Percentiles rank a stretch among this genome's conserved stretches.
Evolutionary conservation across 1,139 yeast species (phyloP).

Genomic region (Saccharomyces hybrid): DNA sequence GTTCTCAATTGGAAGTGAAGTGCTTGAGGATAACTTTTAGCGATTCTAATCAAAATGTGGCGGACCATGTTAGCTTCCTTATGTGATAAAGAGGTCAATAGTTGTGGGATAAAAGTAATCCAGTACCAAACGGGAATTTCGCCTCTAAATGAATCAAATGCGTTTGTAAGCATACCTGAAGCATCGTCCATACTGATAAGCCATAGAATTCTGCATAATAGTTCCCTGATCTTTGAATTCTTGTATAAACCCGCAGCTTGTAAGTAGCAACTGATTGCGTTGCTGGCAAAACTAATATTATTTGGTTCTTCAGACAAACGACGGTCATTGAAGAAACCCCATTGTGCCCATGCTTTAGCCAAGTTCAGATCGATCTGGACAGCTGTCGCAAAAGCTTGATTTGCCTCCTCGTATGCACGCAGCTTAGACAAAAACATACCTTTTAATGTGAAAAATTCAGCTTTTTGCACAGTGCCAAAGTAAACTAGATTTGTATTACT

Average conservation of each 20-base stretch:
- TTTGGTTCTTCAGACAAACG: constrained; percentile 78
- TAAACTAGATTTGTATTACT: constrained; percentile 92
- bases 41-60: constrained; percentile 81
- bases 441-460: constrained; percentile 92
- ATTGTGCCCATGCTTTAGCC: constrained; percentile 99
- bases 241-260: constrained; percentile 97
- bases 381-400: constrained; percentile 95
- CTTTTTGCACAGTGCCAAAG: constrained; percentile 95
- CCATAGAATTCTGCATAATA: constrained; percentile 89
- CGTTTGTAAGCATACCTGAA: constrained; percentile 71
- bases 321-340: constrained; percentile 94
- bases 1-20: constrained; percentile 92
- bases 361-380: constrained; percentile 89
- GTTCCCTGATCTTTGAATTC: constrained; percentile 80
- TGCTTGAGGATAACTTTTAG: constrained; percentile 95
- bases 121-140: constrained; percentile 99
- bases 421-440: constrained; percentile 95
- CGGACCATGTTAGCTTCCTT: constrained; percentile 85
- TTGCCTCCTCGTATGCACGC: constrained; percentile 87
- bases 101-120: constrained; percentile 94
- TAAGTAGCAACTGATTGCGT: constrained; percentile 89
- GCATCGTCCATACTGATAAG: constrained; percentile 84
- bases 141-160: constrained; percentile 87
- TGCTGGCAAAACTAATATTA: constrained; percentile 83
- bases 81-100: constrained; percentile 81